Conservation (phyloP, 352 stramenopile species). For the Phytophthora hybrid region DNA sequence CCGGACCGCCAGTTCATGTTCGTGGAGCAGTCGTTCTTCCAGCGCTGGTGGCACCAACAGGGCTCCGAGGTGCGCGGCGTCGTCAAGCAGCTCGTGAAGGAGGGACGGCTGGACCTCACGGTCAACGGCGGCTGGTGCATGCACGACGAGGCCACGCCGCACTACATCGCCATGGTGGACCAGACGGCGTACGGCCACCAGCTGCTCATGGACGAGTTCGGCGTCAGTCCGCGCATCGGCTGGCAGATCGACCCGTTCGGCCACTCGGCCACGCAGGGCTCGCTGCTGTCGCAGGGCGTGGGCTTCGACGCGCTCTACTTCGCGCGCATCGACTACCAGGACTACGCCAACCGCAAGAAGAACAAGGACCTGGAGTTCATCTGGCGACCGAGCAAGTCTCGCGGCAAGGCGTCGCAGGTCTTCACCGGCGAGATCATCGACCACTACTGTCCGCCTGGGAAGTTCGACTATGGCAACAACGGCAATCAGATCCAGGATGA, state of each 20-base stretch:
- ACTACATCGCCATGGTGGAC: constrained; percentile 99
- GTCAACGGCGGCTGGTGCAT: constrained; percentile 98
- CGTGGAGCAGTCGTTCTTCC: constrained; percentile 96
- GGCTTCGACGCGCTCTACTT: constrained; percentile 98
- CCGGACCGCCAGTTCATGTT: constrained; percentile 95
- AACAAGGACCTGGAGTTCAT: constrained; percentile 95
- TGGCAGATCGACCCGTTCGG: constrained; percentile 99
- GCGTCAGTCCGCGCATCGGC: constrained; percentile 93
- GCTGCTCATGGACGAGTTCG: constrained; percentile 95
- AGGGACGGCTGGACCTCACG: constrained; percentile 93
- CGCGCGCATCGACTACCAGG: constrained; percentile 98
- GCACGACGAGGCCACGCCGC: constrained; percentile 97
- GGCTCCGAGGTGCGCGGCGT: constrained; percentile 67
- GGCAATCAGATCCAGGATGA: constrained; percentile 91
- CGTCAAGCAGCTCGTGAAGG: constrained; percentile 90
- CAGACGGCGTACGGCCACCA: constrained; percentile 97
- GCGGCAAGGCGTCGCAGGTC: constrained; percentile 82
- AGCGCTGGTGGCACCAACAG: constrained; percentile 96
- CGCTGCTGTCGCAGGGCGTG: constrained; percentile 89
- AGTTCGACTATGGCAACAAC: constrained; percentile 77
- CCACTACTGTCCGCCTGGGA: constrained; percentile 74
- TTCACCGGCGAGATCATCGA: constrained; percentile 92
- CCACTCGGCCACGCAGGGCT: constrained; percentile 92
- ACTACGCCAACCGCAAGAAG: constrained; percentile 91
- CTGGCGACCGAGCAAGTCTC: constrained; percentile 92